Evolutionary conservation across 2,329 filamentous ascomycete genomes (phyloP).

Genomic region (Leptographium radiaticola): DNA sequence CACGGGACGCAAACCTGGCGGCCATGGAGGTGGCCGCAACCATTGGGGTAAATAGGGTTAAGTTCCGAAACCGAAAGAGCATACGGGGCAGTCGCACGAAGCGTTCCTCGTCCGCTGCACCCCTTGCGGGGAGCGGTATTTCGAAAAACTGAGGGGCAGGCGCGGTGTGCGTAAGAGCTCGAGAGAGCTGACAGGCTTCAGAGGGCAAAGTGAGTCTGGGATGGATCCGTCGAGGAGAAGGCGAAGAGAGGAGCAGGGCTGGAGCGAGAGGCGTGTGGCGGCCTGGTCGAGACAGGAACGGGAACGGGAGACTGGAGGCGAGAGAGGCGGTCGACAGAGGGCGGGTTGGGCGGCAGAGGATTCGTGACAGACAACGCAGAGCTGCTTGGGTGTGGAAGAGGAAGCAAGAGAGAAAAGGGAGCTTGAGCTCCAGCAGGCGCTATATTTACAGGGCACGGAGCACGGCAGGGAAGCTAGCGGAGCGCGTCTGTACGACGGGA

Average conservation of each 20-base stretch:
- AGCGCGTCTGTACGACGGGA: no score
- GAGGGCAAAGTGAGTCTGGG: background rate
- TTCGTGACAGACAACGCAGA: background rate
- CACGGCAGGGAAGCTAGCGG: no score
- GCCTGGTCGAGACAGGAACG: background rate
- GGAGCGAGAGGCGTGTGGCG: background rate
- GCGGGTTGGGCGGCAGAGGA: background rate
- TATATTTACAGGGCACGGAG: background rate
- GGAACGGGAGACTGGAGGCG: background rate
- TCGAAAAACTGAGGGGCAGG: conserved; percentile 73
- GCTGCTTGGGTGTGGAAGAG: background rate
- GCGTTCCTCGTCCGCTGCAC: background rate
- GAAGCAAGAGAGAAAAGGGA: background rate
- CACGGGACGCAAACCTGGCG: conserved; percentile 57
- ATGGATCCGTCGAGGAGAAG: background rate
- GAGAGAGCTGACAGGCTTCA: background rate
- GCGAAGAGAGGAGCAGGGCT: background rate
- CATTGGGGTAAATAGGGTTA: conserved; percentile 85
- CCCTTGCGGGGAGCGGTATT: background rate
- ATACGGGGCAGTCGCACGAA: background rate
- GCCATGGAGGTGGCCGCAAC: conserved; percentile 28
- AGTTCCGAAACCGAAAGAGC: conserved; percentile 53
- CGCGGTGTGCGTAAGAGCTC: conserved; percentile 44
- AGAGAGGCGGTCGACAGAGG: background rate
- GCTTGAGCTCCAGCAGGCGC: background rate